Evolutionary conservation across 2,329 filamentous ascomycete genomes (phyloP).

Genomic region (Colletotrichum sp.): DNA sequence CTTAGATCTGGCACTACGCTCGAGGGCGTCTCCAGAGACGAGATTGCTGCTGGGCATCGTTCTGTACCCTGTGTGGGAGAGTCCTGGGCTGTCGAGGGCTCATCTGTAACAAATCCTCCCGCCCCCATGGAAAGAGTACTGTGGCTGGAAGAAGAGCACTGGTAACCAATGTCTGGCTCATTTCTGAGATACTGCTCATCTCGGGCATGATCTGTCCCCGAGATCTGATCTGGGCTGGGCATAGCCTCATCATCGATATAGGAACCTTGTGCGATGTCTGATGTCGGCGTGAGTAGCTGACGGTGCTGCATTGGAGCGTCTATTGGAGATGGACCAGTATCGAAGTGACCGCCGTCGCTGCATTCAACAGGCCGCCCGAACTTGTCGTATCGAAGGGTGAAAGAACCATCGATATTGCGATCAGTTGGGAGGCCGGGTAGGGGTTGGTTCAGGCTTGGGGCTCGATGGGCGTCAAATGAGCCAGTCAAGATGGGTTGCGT

Average conservation of each 20-base stretch:
- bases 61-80: neutral
- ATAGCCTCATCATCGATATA: neutral
- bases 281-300: neutral
- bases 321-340: neutral
- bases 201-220: neutral
- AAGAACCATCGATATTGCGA: neutral
- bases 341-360: neutral
- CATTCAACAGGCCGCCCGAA: neutral
- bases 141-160: neutral
- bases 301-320: neutral
- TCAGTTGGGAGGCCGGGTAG: neutral
- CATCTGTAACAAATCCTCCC: neutral
- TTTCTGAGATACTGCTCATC: neutral
- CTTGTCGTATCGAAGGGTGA: neutral
- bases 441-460: neutral
- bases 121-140: neutral
- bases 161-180: neutral
- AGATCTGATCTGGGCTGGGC: neutral
- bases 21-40: neutral
- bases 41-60: neutral
- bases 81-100: neutral
- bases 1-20: neutral
- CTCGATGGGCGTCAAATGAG: neutral
- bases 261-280: neutral
- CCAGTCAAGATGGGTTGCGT: conserved; percentile 10